phyloP scores from a whole-genome alignment of 306 rosid genomes.

The Hippophae gyantsensis region DNA sequence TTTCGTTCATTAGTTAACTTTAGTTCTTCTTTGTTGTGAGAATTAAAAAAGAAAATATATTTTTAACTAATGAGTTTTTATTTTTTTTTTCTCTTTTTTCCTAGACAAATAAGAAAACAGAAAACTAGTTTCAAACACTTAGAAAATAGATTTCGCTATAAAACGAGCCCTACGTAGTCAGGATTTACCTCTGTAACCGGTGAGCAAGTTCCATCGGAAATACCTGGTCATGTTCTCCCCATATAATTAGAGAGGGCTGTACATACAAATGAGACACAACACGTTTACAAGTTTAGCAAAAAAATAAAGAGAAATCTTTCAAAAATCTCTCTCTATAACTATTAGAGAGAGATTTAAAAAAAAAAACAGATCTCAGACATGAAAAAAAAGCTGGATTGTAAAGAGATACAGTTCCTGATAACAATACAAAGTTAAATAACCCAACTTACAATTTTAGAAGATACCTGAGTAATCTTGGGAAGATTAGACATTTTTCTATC shows the following conservation, averaged over 20 bases:
- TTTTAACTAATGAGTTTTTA: too few species aligned
- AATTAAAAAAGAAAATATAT: too few species aligned
- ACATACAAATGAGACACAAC: slow-evolving; percentile 15
- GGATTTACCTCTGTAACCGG: slow-evolving; percentile 55
- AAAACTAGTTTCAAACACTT: neutral
- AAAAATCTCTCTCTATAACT: neutral
- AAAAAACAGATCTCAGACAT: neutral
- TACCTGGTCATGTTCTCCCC: slow-evolving; percentile 81
- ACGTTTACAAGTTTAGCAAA: slow-evolving; percentile 3
- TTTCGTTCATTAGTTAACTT: too few species aligned
- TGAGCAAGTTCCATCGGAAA: slow-evolving; percentile 83
- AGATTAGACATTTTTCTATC: slow-evolving; percentile 59
- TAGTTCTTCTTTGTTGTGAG: too few species aligned
- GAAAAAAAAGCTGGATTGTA: neutral
- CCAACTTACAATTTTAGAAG: neutral
- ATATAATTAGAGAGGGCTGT: slow-evolving; percentile 70
- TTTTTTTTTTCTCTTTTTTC: too few species aligned
- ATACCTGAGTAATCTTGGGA: slow-evolving; percentile 76
- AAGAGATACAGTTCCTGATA: neutral
- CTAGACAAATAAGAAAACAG: too few species aligned
- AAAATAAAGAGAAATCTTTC: slow-evolving; percentile 2
- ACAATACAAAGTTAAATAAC: neutral
- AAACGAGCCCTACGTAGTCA: neutral
- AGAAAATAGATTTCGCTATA: neutral
- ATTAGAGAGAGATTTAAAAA: neutral